phyloP scores from a whole-genome alignment of 768 basidiomycete genomes.

The Russula sp. region DNA sequence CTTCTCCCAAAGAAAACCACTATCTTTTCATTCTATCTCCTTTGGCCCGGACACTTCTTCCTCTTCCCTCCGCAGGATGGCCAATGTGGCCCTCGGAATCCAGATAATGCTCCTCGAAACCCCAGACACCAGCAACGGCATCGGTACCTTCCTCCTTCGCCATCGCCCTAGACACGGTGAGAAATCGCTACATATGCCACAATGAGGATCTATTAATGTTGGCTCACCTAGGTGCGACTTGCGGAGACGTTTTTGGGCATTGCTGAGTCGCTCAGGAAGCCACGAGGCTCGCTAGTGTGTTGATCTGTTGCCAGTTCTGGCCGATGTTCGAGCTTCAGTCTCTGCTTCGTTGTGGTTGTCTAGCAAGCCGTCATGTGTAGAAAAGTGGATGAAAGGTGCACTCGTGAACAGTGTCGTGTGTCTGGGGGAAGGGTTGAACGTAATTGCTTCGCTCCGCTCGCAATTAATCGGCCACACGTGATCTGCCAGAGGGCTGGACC shows the following conservation, averaged over 20 bases:
- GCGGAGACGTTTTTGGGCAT: conserved; percentile 58
- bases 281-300: conserved; percentile 48
- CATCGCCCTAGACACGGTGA: conserved; percentile 38
- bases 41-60: conserved; percentile 46
- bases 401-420: background rate
- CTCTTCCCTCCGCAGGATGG: conserved; percentile 46
- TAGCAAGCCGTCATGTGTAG: background rate
- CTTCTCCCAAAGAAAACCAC: conserved; percentile 42
- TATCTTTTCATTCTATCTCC: conserved; percentile 57
- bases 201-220: background rate
- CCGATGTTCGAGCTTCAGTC: background rate
- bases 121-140: conserved; percentile 15
- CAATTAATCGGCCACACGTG: too few species aligned
- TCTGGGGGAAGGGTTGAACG: too few species aligned
- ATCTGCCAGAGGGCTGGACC: too few species aligned
- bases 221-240: conserved; percentile 44
- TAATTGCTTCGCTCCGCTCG: too few species aligned
- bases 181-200: background rate
- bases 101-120: conserved; percentile 47
- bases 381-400: background rate
- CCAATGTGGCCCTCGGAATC: conserved; percentile 47
- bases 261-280: conserved; percentile 55
- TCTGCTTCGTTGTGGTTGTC: background rate
- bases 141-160: conserved; percentile 40
- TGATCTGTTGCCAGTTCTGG: conserved; percentile 4